phyloP scores from a whole-genome alignment of 2,329 filamentous ascomycete genomes.

The Fusarium sacchari region DNA sequence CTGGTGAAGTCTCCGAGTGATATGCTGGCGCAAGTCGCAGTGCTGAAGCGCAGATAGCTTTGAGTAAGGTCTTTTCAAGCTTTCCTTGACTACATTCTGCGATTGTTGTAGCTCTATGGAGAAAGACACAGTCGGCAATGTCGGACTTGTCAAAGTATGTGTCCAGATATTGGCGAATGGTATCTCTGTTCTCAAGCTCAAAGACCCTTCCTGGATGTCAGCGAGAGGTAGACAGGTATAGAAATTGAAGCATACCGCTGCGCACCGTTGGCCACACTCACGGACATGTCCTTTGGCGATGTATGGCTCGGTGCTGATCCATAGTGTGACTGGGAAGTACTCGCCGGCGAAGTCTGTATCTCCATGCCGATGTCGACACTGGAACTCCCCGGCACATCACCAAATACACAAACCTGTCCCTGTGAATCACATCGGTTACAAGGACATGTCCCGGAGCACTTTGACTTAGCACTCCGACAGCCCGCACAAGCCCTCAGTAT shows the following conservation, averaged over 20 bases:
- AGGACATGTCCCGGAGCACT: slow-evolving; percentile 48
- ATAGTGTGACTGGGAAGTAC: slow-evolving; percentile 1
- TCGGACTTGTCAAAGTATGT: slow-evolving; percentile 39
- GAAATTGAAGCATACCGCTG: neutral
- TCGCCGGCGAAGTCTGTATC: slow-evolving; percentile 9
- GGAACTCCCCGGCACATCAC: neutral
- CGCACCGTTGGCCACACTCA: neutral
- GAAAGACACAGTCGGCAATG: slow-evolving; percentile 29
- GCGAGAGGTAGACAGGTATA: rapidly evolving
- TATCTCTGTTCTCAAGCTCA: slow-evolving; percentile 10
- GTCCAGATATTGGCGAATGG: slow-evolving; percentile 24
- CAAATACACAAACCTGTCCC: slow-evolving; percentile 11
- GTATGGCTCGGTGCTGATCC: neutral
- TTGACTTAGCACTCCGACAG: slow-evolving; percentile 50
- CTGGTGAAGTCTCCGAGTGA: neutral
- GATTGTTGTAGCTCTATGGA: slow-evolving; percentile 36
- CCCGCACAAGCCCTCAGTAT: slow-evolving; percentile 44
- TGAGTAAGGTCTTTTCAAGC: slow-evolving; percentile 33
- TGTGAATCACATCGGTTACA: slow-evolving; percentile 46
- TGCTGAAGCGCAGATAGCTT: slow-evolving; percentile 34
- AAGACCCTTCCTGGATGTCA: slow-evolving; percentile 9
- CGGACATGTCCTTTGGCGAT: neutral
- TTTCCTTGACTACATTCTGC: slow-evolving; percentile 39
- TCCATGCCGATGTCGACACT: neutral
- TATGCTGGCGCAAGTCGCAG: neutral